A percentile compares a stretch with the other conserved stretches of the same genome.
These are phyloP conservation scores for Acer saccharum DNA, from an alignment of 345 rosid species.

Conservation along the genomic window DNA sequence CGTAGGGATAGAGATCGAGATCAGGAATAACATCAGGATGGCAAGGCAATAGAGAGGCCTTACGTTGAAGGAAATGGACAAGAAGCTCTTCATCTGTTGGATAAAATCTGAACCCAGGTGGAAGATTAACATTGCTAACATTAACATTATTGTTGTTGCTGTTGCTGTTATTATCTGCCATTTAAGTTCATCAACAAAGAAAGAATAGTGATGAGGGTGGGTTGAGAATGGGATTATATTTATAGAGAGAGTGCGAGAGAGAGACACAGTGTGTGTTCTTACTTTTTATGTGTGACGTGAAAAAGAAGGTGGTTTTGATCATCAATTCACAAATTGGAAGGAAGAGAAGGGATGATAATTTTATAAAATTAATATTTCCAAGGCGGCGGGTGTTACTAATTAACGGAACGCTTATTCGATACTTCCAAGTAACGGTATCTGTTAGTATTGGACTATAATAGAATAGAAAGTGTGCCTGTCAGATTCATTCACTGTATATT, in stretches of 20 bases:
- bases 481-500: neutral
- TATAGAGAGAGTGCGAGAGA: conserved; percentile 19
- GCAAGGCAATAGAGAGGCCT: conserved; percentile 78
- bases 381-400: conserved; percentile 30
- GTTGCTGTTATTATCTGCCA: conserved; percentile 39
- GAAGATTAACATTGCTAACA: conserved; percentile 45
- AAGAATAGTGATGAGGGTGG: conserved; percentile 24
- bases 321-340: conserved; percentile 7
- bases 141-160: neutral
- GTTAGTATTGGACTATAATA: conserved; percentile 2
- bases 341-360: too few species aligned
- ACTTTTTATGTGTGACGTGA: conserved; percentile 40
- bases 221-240: conserved; percentile 26
- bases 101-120: conserved; percentile 87
- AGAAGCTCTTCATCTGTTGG: conserved; percentile 95
- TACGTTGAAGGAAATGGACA: conserved; percentile 94
- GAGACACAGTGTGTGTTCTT: conserved; percentile 1
- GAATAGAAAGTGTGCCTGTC: neutral
- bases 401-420: conserved; percentile 20
- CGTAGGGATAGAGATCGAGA: conserved; percentile 78
- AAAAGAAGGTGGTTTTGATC: conserved; percentile 39
- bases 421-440: conserved; percentile 42
- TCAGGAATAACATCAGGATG: conserved; percentile 97
- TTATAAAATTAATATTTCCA: conserved; percentile 5
- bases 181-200: neutral